phyloP scores from a whole-genome alignment of 2,329 filamentous ascomycete species.

The Epichloe festucae region DNA sequence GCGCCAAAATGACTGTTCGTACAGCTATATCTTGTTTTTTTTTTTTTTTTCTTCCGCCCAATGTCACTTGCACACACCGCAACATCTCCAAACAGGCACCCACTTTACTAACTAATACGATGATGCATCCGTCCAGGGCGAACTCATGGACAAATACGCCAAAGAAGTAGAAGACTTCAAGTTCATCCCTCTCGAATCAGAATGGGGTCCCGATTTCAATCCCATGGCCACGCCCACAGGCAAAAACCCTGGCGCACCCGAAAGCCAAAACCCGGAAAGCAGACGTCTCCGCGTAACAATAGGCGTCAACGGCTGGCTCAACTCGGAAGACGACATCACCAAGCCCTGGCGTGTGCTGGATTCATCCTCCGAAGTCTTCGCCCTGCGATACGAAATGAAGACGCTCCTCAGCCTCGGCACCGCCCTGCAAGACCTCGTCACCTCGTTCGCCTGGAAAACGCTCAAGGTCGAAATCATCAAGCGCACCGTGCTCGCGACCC shows the following conservation, averaged over 20 bases:
- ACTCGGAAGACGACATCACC: constrained; percentile 58
- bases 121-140: constrained; percentile 32
- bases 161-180: constrained; percentile 70
- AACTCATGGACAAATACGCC: constrained; percentile 80
- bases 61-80: neutral
- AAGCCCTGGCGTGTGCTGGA: constrained; percentile 68
- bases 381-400: constrained; percentile 70
- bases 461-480: constrained; percentile 65
- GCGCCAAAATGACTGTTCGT: constrained; percentile 54
- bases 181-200: constrained; percentile 59
- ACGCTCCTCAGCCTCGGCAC: constrained; percentile 65
- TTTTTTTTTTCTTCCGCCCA: too few species aligned
- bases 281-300: constrained; percentile 65
- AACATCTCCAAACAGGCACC: neutral
- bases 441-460: constrained; percentile 60
- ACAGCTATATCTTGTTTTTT: neutral
- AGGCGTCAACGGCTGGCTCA: constrained; percentile 79
- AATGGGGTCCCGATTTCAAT: constrained; percentile 20
- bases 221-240: neutral
- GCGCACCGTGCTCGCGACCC: constrained; percentile 53
- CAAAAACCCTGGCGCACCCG: too few species aligned
- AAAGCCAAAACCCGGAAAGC: constrained; percentile 13
- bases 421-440: constrained; percentile 57
- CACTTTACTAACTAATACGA: neutral
- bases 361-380: constrained; percentile 60